These are phyloP conservation scores for Trichosporon ovoides DNA, from an alignment of 1,284 basidiomycete species.

Conservation along the genomic window DNA sequence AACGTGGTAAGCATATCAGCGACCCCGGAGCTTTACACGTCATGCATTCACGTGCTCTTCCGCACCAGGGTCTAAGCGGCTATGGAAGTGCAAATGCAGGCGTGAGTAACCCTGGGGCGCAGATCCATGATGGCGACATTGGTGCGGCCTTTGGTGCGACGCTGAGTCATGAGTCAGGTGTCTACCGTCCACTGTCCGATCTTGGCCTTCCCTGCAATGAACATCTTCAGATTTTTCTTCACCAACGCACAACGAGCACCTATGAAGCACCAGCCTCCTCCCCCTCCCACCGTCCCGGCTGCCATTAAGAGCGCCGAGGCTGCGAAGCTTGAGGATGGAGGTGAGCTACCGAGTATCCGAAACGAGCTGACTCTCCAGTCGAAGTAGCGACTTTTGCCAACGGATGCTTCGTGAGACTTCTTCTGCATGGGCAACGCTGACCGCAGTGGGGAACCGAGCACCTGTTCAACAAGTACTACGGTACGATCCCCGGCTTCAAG, in stretches of 20 bases:
- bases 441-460: conserved; percentile 73
- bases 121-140: conserved; percentile 4
- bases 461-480: conserved; percentile 76
- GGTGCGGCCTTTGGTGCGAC: not conserved
- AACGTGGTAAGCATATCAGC: too few relatives aligned
- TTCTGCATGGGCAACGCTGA: not conserved
- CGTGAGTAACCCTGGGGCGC: too few relatives aligned
- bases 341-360: conserved; percentile 24
- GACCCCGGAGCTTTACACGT: conserved; percentile 2
- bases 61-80: too few relatives aligned
- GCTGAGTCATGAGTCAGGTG: not conserved
- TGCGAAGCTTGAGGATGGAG: conserved; percentile 34
- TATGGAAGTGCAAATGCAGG: too few relatives aligned
- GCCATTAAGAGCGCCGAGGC: conserved; percentile 43
- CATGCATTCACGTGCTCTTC: too few relatives aligned
- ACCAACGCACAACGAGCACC: conserved; percentile 1
- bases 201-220: not conserved
- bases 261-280: conserved; percentile 37
- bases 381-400: conserved; percentile 71
- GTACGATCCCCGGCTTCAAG: conserved; percentile 54
- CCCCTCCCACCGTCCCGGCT: conserved; percentile 47
- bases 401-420: conserved; percentile 55
- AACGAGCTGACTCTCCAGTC: conserved; percentile 32
- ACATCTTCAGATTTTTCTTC: conserved; percentile 9
- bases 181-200: not conserved